Evolutionary conservation across 805 yeast species (phyloP).

Genomic region (Ogataea pini): DNA sequence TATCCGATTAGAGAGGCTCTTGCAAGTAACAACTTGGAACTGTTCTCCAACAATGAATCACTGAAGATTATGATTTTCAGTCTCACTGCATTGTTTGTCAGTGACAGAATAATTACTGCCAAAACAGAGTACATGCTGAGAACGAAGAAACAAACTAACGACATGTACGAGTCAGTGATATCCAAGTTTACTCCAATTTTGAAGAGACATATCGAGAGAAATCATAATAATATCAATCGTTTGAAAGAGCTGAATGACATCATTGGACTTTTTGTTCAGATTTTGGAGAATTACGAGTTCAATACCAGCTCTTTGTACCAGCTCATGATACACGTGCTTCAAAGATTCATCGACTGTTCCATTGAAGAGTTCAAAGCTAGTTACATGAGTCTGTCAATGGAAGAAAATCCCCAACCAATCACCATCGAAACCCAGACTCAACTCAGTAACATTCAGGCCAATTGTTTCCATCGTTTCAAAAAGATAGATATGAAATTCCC

Average conservation of each 20-base stretch:
- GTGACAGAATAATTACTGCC: constrained; percentile 68
- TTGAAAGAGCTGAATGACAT: constrained; percentile 58
- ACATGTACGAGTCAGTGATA: constrained; percentile 72
- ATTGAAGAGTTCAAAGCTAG: constrained; percentile 57
- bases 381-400: constrained; percentile 62
- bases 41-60: constrained; percentile 41
- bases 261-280: constrained; percentile 70
- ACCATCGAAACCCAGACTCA: constrained; percentile 58
- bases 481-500: constrained; percentile 44
- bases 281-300: constrained; percentile 72
- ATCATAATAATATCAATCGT: constrained; percentile 43
- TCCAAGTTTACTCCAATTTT: constrained; percentile 62
- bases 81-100: constrained; percentile 72
- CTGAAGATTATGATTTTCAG: constrained; percentile 59
- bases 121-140: constrained; percentile 67
- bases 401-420: constrained; percentile 90
- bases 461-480: constrained; percentile 32
- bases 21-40: constrained; percentile 31
- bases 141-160: constrained; percentile 59
- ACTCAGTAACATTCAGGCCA: constrained; percentile 59
- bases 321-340: constrained; percentile 57
- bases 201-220: constrained; percentile 44
- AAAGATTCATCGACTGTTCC: constrained; percentile 57
- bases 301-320: constrained; percentile 61
- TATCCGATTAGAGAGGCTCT: constrained; percentile 54